A percentile compares a stretch with the other conserved stretches of the same genome.
Conservation (phyloP, 2,329 filamentous ascomycete genomes). For the Ceratocystis cubensis region DNA sequence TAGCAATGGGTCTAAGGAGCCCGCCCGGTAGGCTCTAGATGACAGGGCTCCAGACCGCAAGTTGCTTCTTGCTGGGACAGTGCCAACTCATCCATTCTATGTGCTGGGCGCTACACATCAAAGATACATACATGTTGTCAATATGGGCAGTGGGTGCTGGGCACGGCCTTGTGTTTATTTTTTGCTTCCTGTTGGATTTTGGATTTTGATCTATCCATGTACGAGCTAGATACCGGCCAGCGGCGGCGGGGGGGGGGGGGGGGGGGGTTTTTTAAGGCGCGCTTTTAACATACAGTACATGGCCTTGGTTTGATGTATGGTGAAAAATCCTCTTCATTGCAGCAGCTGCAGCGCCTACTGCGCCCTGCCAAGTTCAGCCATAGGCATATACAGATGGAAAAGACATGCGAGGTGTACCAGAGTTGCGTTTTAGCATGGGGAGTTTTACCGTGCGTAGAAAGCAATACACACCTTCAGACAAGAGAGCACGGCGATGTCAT, state of each 20-base stretch:
- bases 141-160: background rate
- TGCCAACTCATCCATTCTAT: slow-evolving; percentile 1
- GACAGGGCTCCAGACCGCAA: slow-evolving; percentile 2
- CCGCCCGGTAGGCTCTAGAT: background rate
- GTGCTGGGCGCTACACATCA: background rate
- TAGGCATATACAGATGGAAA: background rate
- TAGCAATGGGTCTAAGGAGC: background rate
- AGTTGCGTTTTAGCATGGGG: too few relatives aligned
- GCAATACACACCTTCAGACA: background rate
- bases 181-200: background rate
- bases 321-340: background rate
- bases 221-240: too few relatives aligned
- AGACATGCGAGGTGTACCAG: too few relatives aligned
- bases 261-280: too few relatives aligned
- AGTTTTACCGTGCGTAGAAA: background rate
- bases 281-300: background rate
- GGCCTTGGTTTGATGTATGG: background rate
- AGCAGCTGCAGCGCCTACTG: background rate
- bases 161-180: background rate
- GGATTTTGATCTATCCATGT: too few relatives aligned
- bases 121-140: background rate
- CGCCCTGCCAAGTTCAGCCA: background rate
- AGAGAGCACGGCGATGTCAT: background rate
- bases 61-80: background rate
- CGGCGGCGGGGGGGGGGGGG: too few relatives aligned